Base-by-base conservation (phyloP, 2,329 filamentous ascomycete species). In the Paraphoma chrysanthemicola region DNA sequence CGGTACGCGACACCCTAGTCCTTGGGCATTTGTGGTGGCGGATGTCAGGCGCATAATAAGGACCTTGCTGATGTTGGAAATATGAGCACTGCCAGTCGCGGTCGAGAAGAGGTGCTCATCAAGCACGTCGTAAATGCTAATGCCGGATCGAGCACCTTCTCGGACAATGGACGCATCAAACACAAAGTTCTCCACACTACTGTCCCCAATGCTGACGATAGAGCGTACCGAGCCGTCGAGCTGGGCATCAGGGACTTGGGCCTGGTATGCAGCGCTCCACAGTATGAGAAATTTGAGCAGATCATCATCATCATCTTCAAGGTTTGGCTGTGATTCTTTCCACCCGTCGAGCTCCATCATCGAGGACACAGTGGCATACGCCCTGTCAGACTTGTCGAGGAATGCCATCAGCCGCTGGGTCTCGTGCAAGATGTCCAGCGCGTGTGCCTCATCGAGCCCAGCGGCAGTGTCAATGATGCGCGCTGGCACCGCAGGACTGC, bases 351-450 rank as follows among this genome's bases (percentile, higher is more conserved):
- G 65, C 39, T 80, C 74, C 28, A 78, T 72, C 41, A 89, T 74
- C 1, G 79, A 78, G 61, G 84, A 83, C 6, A 79, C 77, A 59
- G 83, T 87, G 4, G 83, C 86, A 69, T 88, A 89, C 1, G 84
- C 81, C 54, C 87, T 81, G 43, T 83, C 75, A 4, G 86, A 86
- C 4, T 71, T 74, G 64, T 87, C 85, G 46, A 89, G 71, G 52
- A 88, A 86, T 4, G 86, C 85, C 79, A 88, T 85, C 45, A 89
- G 66, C 11, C 87, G 81, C 68, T 89, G 87, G 36, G 81, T 77
- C 71, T 89, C 87, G 46, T 82, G 75, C 9, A 88, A 71, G 16
- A 87, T 73, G 2, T 80, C 78, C n/a, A 73, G 49, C 2, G 64
- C 64, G 12, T 64, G 47, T 51, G 73, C 66, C n/a, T 65, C 63